Base-by-base conservation (phyloP, 1,139 yeast species). In the Candida albicans region DNA sequence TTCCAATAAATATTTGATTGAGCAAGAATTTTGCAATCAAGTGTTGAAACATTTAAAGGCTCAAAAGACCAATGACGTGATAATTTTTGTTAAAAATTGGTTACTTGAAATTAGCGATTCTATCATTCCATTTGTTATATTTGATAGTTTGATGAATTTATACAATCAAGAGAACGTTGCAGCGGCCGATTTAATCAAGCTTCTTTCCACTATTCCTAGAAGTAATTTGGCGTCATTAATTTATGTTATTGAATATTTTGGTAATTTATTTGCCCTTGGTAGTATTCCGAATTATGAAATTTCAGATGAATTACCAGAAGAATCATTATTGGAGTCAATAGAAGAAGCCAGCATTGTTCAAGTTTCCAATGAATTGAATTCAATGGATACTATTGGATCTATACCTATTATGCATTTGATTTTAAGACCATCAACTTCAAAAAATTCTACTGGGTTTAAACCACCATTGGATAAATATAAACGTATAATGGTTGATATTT, bases 371-470 rank as follows among this genome's bases (percentile, higher is more conserved):
- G 32, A 47, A 12, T 58, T 73, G 38, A 73, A 70, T 46, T 54
- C 65, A 2, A 70, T 70, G 75, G 68, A 67, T 2, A 44, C 54
- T 1, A 62, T 73, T 30, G 77, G 75, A 0, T 50, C 70, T 0
- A 51, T 73, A 24, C 79, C 79, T 0, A 70, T 73, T 41, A 51
- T 70, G 7, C 79, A 74, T 53, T 57, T 70, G 31, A 62, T 74
- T 1, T 56, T 73, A 49, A 58, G 79, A 36, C 79, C 79, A 0
- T 67, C 77, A 0, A 59, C 65, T 2, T 55, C 63, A 2, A 73
- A 72, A 43, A 53, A 62, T 33, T 55, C 71, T 1, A 39, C 59
- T 2, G 79, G 79, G 0, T 70, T 70, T 48, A 70, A 70, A 44
- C 79, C 79, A 8, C 75, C 77, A 0, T 37, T 68, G 26, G 54